Evolutionary conservation across 2,329 filamentous ascomycete species (phyloP).

Genomic region (Cercospora sojina): DNA sequence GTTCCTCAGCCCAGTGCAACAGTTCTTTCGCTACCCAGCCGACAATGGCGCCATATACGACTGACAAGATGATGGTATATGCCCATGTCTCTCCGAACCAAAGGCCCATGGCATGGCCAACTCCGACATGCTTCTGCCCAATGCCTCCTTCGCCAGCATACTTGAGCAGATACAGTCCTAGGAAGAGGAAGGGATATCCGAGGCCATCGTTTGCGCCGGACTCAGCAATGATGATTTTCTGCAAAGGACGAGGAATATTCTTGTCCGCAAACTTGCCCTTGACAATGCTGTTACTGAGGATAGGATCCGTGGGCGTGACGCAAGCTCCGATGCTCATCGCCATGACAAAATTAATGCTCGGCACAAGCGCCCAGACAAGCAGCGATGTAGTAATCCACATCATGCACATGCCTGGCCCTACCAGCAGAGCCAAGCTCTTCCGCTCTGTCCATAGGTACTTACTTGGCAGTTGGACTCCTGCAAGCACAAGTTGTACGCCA

Average conservation of each 20-base stretch:
- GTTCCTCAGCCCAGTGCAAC: slow-evolving; percentile 79
- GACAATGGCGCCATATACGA: slow-evolving; percentile 72
- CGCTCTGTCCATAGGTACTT: slow-evolving; percentile 78
- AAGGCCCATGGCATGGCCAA: slow-evolving; percentile 65
- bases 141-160: slow-evolving; percentile 62
- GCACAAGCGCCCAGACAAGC: slow-evolving; percentile 73
- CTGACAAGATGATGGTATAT: slow-evolving; percentile 76
- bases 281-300: slow-evolving; percentile 84
- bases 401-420: slow-evolving; percentile 77
- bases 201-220: slow-evolving; percentile 87
- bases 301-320: slow-evolving; percentile 88
- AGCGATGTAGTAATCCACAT: slow-evolving; percentile 88
- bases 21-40: slow-evolving; percentile 81
- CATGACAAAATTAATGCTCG: slow-evolving; percentile 69
- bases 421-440: slow-evolving; percentile 69
- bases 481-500: slow-evolving; percentile 84
- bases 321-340: slow-evolving; percentile 79
- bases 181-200: slow-evolving; percentile 84
- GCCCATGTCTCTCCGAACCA: slow-evolving; percentile 87
- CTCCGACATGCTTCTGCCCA: slow-evolving; percentile 56
- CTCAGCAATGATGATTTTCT: slow-evolving; percentile 66
- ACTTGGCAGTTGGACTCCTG: slow-evolving; percentile 81
- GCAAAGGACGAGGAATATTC: slow-evolving; percentile 77
- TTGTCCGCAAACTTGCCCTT: slow-evolving; percentile 92
- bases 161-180: slow-evolving; percentile 80